Evolutionary conservation across 306 rosid species (phyloP).

Genomic region (Quercus robur): DNA sequence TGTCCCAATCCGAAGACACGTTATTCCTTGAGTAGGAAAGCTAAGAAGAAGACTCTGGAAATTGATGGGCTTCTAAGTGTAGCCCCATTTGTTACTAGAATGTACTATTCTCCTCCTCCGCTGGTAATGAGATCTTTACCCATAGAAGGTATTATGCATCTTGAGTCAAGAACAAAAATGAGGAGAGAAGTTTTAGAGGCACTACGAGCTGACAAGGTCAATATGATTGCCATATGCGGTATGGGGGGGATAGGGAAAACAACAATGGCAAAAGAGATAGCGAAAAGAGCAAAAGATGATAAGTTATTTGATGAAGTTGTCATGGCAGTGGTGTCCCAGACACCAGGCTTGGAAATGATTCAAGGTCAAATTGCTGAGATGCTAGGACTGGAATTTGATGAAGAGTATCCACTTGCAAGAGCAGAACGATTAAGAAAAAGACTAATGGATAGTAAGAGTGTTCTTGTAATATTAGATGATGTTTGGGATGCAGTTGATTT

Average conservation of each 20-base stretch:
- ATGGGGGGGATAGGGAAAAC: slow-evolving; percentile 36
- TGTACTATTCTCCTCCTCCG: too few species aligned
- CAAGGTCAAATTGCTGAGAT: slow-evolving; percentile 18
- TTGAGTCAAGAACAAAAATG: neutral
- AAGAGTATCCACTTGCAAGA: neutral
- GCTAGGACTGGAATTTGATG: slow-evolving; percentile 1
- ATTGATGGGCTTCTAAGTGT: too few species aligned
- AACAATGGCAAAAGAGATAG: slow-evolving; percentile 11
- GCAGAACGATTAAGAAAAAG: neutral
- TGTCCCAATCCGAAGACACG: too few species aligned
- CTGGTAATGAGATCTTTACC: fast-evolving
- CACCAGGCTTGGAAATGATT: neutral
- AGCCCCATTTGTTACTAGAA: fast-evolving
- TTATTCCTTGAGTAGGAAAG: too few species aligned
- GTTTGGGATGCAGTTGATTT: slow-evolving; percentile 31
- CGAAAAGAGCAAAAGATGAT: too few species aligned
- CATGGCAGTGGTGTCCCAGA: slow-evolving; percentile 18
- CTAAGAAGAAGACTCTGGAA: too few species aligned
- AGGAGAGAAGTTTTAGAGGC: neutral
- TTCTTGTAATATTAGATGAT: slow-evolving; percentile 38
- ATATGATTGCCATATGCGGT: slow-evolving; percentile 17
- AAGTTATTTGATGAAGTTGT: neutral
- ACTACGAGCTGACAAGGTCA: slow-evolving; percentile 1
- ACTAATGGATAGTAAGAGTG: neutral
- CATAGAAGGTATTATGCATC: neutral